These are phyloP conservation scores for Leucocoprinus leucothites DNA, from an alignment of 768 basidiomycete species.

Conservation along the genomic window DNA sequence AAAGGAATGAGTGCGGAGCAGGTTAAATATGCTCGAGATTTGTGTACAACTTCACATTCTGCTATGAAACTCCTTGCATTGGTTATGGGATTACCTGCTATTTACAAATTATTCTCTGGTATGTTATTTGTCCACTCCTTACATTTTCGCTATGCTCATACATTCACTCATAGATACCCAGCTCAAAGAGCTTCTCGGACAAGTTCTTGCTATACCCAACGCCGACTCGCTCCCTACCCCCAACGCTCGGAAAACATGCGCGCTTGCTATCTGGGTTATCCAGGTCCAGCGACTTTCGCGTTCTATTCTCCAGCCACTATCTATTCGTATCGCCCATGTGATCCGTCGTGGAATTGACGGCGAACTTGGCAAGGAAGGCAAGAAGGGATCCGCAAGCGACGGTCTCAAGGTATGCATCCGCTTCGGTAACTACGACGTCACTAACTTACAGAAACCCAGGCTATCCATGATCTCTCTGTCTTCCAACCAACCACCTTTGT, in stretches of 20 bases:
- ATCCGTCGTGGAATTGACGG: conserved; percentile 77
- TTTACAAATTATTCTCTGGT: conserved; percentile 65
- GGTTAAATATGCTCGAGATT: conserved; percentile 75
- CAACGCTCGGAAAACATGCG: conserved; percentile 84
- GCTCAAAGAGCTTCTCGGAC: conserved; percentile 55
- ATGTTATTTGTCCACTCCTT: conserved; percentile 13
- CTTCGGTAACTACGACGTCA: conserved; percentile 3
- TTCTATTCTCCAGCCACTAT: conserved; percentile 56
- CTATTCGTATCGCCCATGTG: conserved; percentile 66
- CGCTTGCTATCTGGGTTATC: conserved; percentile 70
- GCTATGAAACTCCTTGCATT: conserved; percentile 64
- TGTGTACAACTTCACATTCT: conserved; percentile 70
- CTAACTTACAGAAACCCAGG: conserved; percentile 37
- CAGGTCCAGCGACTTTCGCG: conserved; percentile 69
- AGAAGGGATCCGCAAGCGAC: conserved; percentile 79
- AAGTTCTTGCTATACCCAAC: conserved; percentile 70
- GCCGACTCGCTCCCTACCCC: conserved; percentile 70
- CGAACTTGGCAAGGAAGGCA: conserved; percentile 84
- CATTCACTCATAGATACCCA: conserved; percentile 44
- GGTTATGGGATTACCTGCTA: conserved; percentile 56
- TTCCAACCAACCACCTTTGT: conserved; percentile 66
- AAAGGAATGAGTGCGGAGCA: conserved; percentile 75
- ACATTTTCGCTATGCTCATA: conserved; percentile 12
- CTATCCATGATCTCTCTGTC: conserved; percentile 65
- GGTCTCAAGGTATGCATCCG: conserved; percentile 60